phyloP scores from a whole-genome alignment of 441 rosid genomes.

The Brassica hybrid region DNA sequence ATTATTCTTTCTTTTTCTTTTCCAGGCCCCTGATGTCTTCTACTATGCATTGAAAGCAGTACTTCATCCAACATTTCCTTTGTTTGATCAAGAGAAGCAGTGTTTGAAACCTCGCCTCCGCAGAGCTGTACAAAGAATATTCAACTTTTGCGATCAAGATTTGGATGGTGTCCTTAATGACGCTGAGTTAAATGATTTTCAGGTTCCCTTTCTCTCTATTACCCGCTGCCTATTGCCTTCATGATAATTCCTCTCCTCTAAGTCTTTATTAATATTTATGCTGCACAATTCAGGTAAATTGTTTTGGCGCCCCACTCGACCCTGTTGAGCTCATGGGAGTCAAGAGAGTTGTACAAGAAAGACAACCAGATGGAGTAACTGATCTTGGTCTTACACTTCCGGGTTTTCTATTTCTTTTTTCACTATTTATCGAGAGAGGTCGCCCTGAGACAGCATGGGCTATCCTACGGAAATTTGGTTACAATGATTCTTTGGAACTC shows the following conservation, averaged over 20 bases:
- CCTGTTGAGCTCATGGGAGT: constrained; percentile 74
- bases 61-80: constrained; percentile 73
- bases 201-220: constrained; percentile 47
- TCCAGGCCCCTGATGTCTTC: constrained; percentile 78
- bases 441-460: constrained; percentile 82
- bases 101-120: constrained; percentile 67
- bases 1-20: background rate
- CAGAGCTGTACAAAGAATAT: constrained; percentile 70
- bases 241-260: constrained; percentile 15
- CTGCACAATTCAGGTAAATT: constrained; percentile 56
- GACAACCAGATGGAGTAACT: constrained; percentile 60
- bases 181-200: constrained; percentile 76
- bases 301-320: constrained; percentile 72
- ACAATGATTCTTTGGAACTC: constrained; percentile 65
- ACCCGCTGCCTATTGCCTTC: constrained; percentile 3
- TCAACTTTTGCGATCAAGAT: constrained; percentile 71
- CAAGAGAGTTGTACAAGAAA: constrained; percentile 73
- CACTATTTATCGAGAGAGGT: constrained; percentile 78
- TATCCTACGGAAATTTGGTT: constrained; percentile 75
- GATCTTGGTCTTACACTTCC: constrained; percentile 74
- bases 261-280: constrained; percentile 16
- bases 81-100: constrained; percentile 78
- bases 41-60: constrained; percentile 79
- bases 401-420: constrained; percentile 73
- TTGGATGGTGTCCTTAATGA: constrained; percentile 75